Percentiles rank a stretch among this genome's conserved stretches.
Evolutionary conservation across 2,329 filamentous ascomycete species (phyloP).

Genomic region (Arthrobotrys conoides): DNA sequence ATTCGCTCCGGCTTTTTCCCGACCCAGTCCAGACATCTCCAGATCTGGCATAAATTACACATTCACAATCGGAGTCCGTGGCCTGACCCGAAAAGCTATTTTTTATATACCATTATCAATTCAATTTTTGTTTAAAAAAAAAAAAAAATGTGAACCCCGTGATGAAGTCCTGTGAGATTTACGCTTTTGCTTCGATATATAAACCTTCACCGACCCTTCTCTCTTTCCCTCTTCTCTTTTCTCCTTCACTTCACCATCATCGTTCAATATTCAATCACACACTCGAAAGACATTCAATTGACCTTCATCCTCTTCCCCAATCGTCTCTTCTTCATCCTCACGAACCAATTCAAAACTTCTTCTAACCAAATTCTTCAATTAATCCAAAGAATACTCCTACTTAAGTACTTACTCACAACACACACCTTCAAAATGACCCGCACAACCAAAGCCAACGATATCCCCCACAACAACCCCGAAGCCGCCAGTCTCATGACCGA

Average conservation of each 20-base stretch:
- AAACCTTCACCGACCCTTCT: slow-evolving; percentile 8
- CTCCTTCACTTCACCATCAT: not conserved
- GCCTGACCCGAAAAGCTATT: slow-evolving; percentile 16
- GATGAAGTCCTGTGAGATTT: slow-evolving; percentile 36
- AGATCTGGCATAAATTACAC: not conserved
- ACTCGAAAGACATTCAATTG: not conserved
- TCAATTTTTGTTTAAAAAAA: no score
- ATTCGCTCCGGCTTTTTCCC: slow-evolving; percentile 32
- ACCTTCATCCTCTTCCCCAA: not conserved
- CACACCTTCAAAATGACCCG: slow-evolving; percentile 80
- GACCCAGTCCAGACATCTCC: not conserved
- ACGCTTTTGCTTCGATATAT: not conserved
- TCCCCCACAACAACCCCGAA: slow-evolving; percentile 81
- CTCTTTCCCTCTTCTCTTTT: not conserved
- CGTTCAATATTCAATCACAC: not conserved
- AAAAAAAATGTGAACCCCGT: no score
- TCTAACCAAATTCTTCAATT: no score
- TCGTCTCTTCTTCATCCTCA: not conserved
- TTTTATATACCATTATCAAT: no score
- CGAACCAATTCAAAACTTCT: no score
- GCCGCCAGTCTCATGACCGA: slow-evolving; percentile 79
- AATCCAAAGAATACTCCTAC: no score
- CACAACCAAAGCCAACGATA: slow-evolving; percentile 92
- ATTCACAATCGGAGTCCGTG: not conserved
- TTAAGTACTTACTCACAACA: not conserved